These are phyloP conservation scores for Aspergillus floridensis DNA, from an alignment of 2,329 filamentous ascomycete species.

Conservation along the genomic window DNA sequence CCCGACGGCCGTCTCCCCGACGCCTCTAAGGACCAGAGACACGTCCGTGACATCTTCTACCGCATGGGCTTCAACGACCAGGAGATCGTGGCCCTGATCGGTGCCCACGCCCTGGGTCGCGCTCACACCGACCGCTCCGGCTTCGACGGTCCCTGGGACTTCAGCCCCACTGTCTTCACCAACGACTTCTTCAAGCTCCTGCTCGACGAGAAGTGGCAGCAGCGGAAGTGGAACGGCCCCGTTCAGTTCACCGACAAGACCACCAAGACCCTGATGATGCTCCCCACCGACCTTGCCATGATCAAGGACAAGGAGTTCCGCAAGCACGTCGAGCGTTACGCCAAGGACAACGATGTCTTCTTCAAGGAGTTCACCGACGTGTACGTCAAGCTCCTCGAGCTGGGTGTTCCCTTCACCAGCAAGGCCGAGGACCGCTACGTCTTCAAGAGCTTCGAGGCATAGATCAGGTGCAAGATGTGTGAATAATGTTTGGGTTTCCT, in stretches of 20 bases:
- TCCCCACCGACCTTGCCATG: slow-evolving; percentile 86
- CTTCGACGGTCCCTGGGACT: slow-evolving; percentile 86
- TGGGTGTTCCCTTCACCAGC: slow-evolving; percentile 83
- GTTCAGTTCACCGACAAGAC: slow-evolving; percentile 86
- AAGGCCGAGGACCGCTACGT: slow-evolving; percentile 58
- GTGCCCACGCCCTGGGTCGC: slow-evolving; percentile 83
- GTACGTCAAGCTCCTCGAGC: slow-evolving; percentile 80
- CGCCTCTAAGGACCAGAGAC: slow-evolving; percentile 70
- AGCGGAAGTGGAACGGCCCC: slow-evolving; percentile 87
- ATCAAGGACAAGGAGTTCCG: slow-evolving; percentile 85
- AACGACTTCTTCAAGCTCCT: slow-evolving; percentile 94
- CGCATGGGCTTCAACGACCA: slow-evolving; percentile 98
- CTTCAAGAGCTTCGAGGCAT: slow-evolving; percentile 59
- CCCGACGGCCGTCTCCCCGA: slow-evolving; percentile 91
- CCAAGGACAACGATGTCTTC: slow-evolving; percentile 85
- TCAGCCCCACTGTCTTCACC: slow-evolving; percentile 84
- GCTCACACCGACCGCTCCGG: slow-evolving; percentile 88
- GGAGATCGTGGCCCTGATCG: slow-evolving; percentile 87
- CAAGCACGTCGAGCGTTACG: slow-evolving; percentile 78
- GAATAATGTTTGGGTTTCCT: slow-evolving; percentile 9
- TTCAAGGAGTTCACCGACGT: slow-evolving; percentile 88
- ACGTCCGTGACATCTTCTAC: slow-evolving; percentile 88
- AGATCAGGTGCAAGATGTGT: slow-evolving; percentile 15
- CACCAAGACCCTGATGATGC: slow-evolving; percentile 92
- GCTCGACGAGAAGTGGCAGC: slow-evolving; percentile 87